These are phyloP conservation scores for Lanmaoa rubissima DNA, from an alignment of 768 basidiomycete species.

Conservation along the genomic window DNA sequence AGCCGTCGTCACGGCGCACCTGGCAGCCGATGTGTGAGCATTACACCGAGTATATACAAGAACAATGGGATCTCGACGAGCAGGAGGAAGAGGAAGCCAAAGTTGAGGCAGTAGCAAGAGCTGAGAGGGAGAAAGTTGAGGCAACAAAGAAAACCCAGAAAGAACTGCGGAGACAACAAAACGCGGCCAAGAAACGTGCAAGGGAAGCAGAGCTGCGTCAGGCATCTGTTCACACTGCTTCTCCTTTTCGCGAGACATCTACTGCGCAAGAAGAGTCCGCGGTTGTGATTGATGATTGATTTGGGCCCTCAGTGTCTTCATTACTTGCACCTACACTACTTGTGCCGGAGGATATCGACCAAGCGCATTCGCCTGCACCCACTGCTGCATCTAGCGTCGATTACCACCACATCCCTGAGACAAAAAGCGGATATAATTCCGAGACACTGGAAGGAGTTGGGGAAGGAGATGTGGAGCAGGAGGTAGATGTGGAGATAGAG, in stretches of 20 bases:
- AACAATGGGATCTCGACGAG: slow-evolving; percentile 78
- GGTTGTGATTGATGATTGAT: slow-evolving; percentile 27
- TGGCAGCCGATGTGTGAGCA: slow-evolving; percentile 86
- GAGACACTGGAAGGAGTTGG: slow-evolving; percentile 37
- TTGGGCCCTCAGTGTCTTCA: slow-evolving; percentile 26
- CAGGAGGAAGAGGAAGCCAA: slow-evolving; percentile 71
- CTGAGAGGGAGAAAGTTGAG: slow-evolving; percentile 45
- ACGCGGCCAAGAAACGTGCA: slow-evolving; percentile 50
- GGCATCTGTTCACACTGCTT: slow-evolving; percentile 23
- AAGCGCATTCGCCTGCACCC: slow-evolving; percentile 48
- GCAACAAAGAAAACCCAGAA: slow-evolving; percentile 39
- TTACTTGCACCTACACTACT: slow-evolving; percentile 24
- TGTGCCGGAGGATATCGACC: slow-evolving; percentile 31
- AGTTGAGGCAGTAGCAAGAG: slow-evolving; percentile 39
- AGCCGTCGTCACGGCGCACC: slow-evolving; percentile 35
- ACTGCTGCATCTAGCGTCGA: slow-evolving; percentile 52
- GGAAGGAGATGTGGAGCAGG: slow-evolving; percentile 28
- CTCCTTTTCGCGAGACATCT: slow-evolving; percentile 28
- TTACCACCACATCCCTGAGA: slow-evolving; percentile 35
- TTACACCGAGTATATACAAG: slow-evolving; percentile 79
- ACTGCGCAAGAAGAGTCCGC: slow-evolving; percentile 30
- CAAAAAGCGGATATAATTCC: slow-evolving; percentile 57
- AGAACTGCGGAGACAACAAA: slow-evolving; percentile 50
- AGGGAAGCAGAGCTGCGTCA: slow-evolving; percentile 36
- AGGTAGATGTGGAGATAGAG: slow-evolving; percentile 24